Evolutionary conservation across 352 stramenopile genomes (phyloP), one percentile per base, ranked within the genome.

Genomic region (Halophytophthora polymorphica): DNA sequence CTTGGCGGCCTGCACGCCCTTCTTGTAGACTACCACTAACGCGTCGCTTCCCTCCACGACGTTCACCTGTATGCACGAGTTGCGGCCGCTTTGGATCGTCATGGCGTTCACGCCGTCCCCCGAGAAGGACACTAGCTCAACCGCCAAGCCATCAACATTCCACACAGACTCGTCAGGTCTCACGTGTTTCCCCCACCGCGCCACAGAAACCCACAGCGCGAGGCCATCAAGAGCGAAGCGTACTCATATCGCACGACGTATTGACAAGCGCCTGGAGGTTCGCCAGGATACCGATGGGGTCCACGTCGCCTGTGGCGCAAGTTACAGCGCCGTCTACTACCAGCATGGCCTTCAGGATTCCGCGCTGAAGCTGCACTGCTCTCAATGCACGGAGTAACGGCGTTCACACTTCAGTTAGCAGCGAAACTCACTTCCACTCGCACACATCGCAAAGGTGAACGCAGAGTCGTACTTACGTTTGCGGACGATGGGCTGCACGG

Each of bases 211-310:
- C 21, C 4, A 31, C n/a, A 14, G 13, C n/a, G n/a, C n/a, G n/a
- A n/a, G n/a, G n/a, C n/a, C 5, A 21, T 15, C 14, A 29, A 45
- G 43, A 18, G 3, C 33, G 12, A 17, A 44, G 71, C 75, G 45
- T 78, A 94, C 76, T 91, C 57, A 93, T 95, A 65, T 96, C 86
- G 29, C 74, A 83, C 17, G 85, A 86, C 14, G 84, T 68, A 60
- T 89, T 90, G 33, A 94, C 70, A 14, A 97, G 77, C 46, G 83
- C 78, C 53, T 96, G 84, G 18, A 97, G 58, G 50, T 96, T 97
- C 28, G 89, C 87, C 14, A 97, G 66, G 25, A 97, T 79, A 19
- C 86, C 89, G 54, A 97, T 90, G 45, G 95, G 83, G 55, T 97
- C 89, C 25, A 96, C 86, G 35, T 96, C 83, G 35, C 78, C 73